These are phyloP conservation scores for Colletotrichum paranaense DNA, from an alignment of 2,329 filamentous ascomycete genomes.

Conservation along the genomic window DNA sequence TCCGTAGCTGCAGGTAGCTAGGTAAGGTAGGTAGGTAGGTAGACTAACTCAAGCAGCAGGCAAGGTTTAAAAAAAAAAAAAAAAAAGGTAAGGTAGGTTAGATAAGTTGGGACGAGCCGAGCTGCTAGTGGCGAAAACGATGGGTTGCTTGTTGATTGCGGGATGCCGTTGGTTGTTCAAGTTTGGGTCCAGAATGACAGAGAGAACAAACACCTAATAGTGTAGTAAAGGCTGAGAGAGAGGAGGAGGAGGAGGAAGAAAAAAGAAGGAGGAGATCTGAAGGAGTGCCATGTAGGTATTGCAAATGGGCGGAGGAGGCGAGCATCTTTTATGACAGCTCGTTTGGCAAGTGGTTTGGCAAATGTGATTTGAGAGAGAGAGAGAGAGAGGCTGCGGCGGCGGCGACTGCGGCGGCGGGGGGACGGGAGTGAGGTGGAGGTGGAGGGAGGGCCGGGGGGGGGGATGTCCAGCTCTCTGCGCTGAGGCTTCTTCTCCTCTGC, in stretches of 20 bases:
- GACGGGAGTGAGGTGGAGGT: neutral
- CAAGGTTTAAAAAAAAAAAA: neutral
- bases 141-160: neutral
- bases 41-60: neutral
- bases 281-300: neutral
- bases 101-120: neutral
- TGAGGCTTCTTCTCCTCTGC: too few species aligned
- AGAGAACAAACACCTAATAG: slow-evolving; percentile 28
- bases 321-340: slow-evolving; percentile 34
- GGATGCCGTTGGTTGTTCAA: neutral
- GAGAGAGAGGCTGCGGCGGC: slow-evolving; percentile 8
- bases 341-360: neutral
- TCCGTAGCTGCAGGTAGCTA: too few species aligned
- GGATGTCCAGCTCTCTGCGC: neutral
- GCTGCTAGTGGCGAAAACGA: neutral
- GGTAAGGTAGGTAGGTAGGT: too few species aligned
- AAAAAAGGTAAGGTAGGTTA: neutral
- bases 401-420: neutral
- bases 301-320: slow-evolving; percentile 6
- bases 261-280: neutral
- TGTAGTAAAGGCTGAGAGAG: slow-evolving; percentile 4
- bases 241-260: neutral
- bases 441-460: neutral
- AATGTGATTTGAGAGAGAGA: neutral
- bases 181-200: neutral